A percentile compares a stretch with the other conserved stretches of the same genome.
Conservation (phyloP, 1,284 basidiomycete genomes). For the Naganishia liquefaciens region DNA sequence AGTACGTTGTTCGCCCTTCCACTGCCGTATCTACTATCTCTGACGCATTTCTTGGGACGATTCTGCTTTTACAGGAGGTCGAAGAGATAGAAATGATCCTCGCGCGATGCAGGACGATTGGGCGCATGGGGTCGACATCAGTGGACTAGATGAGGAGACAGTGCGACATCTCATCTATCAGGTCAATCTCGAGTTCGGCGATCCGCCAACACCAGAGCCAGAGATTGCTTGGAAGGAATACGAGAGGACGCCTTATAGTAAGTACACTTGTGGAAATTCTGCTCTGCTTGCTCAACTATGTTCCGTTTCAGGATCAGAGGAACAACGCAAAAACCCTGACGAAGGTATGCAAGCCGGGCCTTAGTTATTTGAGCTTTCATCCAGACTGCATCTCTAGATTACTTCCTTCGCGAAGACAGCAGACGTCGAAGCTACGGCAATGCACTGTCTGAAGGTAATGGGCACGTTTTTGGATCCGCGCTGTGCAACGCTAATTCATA, state of each 20-base stretch:
- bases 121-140: slow-evolving; percentile 29
- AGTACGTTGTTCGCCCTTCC: not conserved
- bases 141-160: slow-evolving; percentile 27
- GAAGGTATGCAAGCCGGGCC: not conserved
- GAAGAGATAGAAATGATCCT: slow-evolving; percentile 18
- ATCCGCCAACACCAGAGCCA: slow-evolving; percentile 24
- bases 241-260: slow-evolving; percentile 9
- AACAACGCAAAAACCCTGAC: slow-evolving; percentile 17
- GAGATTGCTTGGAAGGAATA: slow-evolving; percentile 28
- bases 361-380: not conserved
- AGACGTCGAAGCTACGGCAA: slow-evolving; percentile 13
- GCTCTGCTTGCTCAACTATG: not conserved
- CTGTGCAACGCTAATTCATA: not conserved
- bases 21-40: not conserved
- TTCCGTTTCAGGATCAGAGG: slow-evolving; percentile 12
- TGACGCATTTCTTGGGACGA: not conserved
- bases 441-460: slow-evolving; percentile 14
- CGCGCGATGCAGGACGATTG: slow-evolving; percentile 24
- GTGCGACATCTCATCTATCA: slow-evolving; percentile 26
- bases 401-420: slow-evolving; percentile 7
- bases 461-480: no score
- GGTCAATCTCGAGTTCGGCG: slow-evolving; percentile 30
- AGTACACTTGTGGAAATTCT: not conserved
- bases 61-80: slow-evolving; percentile 1
- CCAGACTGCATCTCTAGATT: not conserved